Base-by-base conservation (phyloP, 2,329 filamentous ascomycete species). In the Penicillium sp. region DNA sequence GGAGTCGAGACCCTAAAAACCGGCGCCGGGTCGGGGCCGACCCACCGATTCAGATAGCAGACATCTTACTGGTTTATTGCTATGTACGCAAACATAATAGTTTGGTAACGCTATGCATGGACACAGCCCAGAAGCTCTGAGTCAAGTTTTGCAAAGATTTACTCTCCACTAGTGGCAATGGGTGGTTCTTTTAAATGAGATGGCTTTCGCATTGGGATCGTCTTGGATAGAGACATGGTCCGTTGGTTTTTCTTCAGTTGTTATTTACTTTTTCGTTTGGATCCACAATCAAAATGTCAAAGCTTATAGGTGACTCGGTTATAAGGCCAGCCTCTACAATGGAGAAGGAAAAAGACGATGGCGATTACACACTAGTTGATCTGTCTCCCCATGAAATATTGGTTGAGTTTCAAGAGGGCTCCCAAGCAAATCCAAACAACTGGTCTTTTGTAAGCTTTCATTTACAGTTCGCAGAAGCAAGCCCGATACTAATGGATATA, bases 381-480 rank as follows among this genome's bases (percentile, higher is more conserved):
- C 6, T 66, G 9, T 61, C 63, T 19, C 52, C 55, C n/a, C 31
- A 65, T 54, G 53, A 67, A 56, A 61, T 61, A 11, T 53, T 70
- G 21, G 68, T 70, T 46, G 66, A 65, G n/a, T 72, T 70, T 41
- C 54, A 59, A 16, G 60, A 66, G 16, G 57, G 59, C 21, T 70
- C 69, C 10, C 35, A 59, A 5, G 55, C 47, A 31, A 64, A 68
- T 35, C 69, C 69, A 7, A 63, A 59, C 35, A 70, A 71, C 21
- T 72, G 69, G 69, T 46, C 60, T 10, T 52, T 69, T 60, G 68
- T 70, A 65, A 56, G 67, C 55, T 57, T 14, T 29, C 49, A 48
- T 26, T 29, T 54, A 29, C 22, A 45, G 26, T n/a, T 37, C n/a
- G 14, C 45, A 19, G 43, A 43, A 45, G 9, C 37, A 37, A 39